Evolutionary conservation across 2,329 filamentous ascomycete species (phyloP).

Genomic region (Arthrobotrys musiformis): DNA sequence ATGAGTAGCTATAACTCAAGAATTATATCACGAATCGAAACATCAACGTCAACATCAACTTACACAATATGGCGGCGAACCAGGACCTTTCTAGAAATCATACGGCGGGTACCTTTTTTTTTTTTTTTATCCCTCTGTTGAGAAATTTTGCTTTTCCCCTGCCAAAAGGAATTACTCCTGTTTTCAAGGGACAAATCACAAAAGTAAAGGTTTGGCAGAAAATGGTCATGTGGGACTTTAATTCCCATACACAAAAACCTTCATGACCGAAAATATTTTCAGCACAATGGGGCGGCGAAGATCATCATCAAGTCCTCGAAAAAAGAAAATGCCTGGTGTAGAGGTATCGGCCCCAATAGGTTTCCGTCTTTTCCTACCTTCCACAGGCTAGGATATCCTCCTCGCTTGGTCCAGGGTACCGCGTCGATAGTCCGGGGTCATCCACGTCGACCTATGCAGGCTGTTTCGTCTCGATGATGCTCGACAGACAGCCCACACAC

Average conservation of each 20-base stretch:
- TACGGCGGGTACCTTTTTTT: conserved; percentile 6
- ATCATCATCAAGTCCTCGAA: conserved; percentile 30
- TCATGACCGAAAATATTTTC: conserved; percentile 27
- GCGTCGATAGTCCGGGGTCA: conserved; percentile 42
- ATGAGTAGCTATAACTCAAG: no score
- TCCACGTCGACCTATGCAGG: conserved; percentile 50
- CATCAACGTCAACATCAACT: not conserved
- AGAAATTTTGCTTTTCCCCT: conserved; percentile 28
- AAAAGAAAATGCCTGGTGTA: conserved; percentile 42
- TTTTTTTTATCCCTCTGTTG: not conserved
- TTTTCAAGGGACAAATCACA: conserved; percentile 25
- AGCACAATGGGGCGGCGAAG: conserved; percentile 33
- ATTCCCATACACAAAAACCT: conserved; percentile 24
- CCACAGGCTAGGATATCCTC: conserved; percentile 52
- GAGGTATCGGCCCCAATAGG: conserved; percentile 24
- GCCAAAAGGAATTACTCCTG: conserved; percentile 3
- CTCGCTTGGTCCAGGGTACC: conserved; percentile 55
- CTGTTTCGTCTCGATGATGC: conserved; percentile 54
- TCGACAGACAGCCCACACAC: conserved; percentile 46
- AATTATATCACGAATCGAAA: not conserved
- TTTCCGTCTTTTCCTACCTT: conserved; percentile 48
- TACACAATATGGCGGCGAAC: conserved; percentile 17
- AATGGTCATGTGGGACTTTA: conserved; percentile 53
- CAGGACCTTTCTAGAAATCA: conserved; percentile 11
- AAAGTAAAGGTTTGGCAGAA: conserved; percentile 7